Percentiles rank a stretch among this genome's conserved stretches.
Evolutionary conservation across 805 yeast genomes (phyloP).

Genomic region (Monosporozyma solicola): DNA sequence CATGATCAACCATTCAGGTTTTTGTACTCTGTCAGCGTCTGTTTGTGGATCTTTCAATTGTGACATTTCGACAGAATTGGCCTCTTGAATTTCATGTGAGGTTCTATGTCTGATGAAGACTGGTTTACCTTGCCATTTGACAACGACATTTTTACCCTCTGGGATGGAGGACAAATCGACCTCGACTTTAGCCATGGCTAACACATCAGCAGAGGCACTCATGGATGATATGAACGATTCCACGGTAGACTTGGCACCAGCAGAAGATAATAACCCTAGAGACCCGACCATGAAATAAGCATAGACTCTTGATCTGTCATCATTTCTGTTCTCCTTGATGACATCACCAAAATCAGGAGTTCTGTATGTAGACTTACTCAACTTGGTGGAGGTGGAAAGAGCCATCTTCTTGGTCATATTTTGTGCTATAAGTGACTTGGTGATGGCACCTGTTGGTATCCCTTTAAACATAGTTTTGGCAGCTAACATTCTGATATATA

Average conservation of each 20-base stretch:
- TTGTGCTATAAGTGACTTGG: background rate
- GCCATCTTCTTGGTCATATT: background rate
- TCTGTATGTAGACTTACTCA: constrained; percentile 65
- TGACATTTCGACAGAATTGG: constrained; percentile 69
- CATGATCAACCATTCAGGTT: constrained; percentile 98
- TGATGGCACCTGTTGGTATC: background rate
- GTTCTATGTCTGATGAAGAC: constrained; percentile 99
- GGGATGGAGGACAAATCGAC: constrained; percentile 90
- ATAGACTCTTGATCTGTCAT: constrained; percentile 75
- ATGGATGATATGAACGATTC: constrained; percentile 84
- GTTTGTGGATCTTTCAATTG: constrained; percentile 88
- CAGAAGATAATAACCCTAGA: constrained; percentile 81
- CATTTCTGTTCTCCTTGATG: constrained; percentile 59
- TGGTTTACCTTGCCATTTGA: constrained; percentile 99
- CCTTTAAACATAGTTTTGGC: background rate
- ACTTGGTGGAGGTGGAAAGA: constrained; percentile 20
- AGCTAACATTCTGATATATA: background rate
- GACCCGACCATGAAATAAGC: constrained; percentile 98
- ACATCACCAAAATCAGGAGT: constrained; percentile 85
- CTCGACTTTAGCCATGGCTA: constrained; percentile 99
- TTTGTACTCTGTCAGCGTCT: constrained; percentile 88
- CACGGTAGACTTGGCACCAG: constrained; percentile 93
- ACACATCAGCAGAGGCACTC: constrained; percentile 98
- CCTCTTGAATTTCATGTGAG: constrained; percentile 84
- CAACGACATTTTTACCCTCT: constrained; percentile 94